Conservation (phyloP, 495 filamentous ascomycete genomes). For the Pseudoneurospora amorphoporcata region DNA sequence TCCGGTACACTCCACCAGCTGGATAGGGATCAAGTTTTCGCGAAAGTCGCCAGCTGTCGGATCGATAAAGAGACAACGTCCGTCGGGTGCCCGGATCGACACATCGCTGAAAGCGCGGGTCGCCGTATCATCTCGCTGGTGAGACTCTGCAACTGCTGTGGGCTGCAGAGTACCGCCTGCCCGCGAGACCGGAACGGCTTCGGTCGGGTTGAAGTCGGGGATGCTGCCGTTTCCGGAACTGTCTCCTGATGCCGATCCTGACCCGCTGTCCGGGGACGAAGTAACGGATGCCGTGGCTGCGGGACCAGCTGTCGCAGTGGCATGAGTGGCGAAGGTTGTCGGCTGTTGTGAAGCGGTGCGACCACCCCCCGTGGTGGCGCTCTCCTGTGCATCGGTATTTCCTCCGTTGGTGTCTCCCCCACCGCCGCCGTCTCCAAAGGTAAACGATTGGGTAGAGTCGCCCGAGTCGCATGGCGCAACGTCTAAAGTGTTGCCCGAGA, state of each 20-base stretch:
- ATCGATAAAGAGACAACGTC: conserved; percentile 42
- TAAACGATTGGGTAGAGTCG: conserved; percentile 36
- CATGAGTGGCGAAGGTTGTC: conserved; percentile 1
- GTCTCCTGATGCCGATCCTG: background rate
- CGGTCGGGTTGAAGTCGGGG: conserved; percentile 31
- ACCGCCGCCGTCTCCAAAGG: conserved; percentile 23
- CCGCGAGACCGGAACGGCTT: conserved; percentile 38
- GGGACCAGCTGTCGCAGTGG: background rate
- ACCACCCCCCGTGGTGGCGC: background rate
- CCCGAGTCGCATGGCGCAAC: conserved; percentile 31
- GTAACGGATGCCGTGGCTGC: background rate
- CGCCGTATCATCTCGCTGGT: conserved; percentile 36
- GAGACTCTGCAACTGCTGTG: conserved; percentile 36
- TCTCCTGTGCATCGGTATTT: conserved; percentile 15
- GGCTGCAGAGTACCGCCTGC: conserved; percentile 40
- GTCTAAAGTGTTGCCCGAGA: conserved; percentile 35
- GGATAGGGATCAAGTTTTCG: conserved; percentile 43
- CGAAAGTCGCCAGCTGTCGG: conserved; percentile 46
- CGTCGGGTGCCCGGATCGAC: conserved; percentile 36
- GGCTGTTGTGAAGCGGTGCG: background rate
- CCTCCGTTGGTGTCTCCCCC: conserved; percentile 6
- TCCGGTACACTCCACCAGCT: conserved; percentile 34
- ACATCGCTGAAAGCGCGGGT: conserved; percentile 37
- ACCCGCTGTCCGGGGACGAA: background rate
- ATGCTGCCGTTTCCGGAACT: conserved; percentile 12